Base-by-base conservation (phyloP, 768 basidiomycete species). In the Lyophyllum atratum region DNA sequence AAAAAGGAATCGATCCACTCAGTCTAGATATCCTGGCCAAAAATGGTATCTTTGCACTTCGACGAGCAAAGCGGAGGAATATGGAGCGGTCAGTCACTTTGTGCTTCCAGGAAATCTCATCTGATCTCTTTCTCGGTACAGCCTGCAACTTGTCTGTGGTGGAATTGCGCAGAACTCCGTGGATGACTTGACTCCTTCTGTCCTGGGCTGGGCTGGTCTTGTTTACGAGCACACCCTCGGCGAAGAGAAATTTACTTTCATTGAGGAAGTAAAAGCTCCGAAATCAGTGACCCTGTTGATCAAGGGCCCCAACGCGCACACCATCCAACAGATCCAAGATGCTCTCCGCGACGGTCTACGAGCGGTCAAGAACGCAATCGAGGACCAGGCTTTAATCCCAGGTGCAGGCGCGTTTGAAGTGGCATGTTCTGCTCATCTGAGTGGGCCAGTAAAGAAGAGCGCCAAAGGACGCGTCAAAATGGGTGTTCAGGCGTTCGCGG, bases 331-430 rank as follows among this genome's bases (percentile, higher is more conserved):
- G 75, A 95, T 97, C 60, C 91, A 95, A 75, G 97, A 99, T 71
- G 97, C 95, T n/a, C 82, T 99, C 52, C 89, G 97, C 28, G 97
- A 99, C 71, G 97, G 97, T 24, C 81, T 98, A 46, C 88, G 97
- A 51, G 89, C 94, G 2, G 95, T 98, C 45, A 98, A 98, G 79
- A 99, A 99, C 68, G 92, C 92, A 22, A 78, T 98, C 54, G 97
- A 98, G 70, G 97, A 99, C 68, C 84, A 86, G 49, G 77, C 81
- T 33, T 78, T 98, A 54, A 81, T 98, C 55, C 95, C 97, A 21
- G 97, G 97, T n/a, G 97, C 94, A 0, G 97, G 96, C 40, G 96
- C 97, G 8, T 99, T 98, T 70, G 97, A 98, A 73, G 84, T 98
- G 11, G 87, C 95, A 28, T 95, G 93, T 67, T 87, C 94, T 7